Percentiles rank a stretch among this genome's conserved stretches.
These are phyloP conservation scores for Prunus fruticosa DNA, from an alignment of 306 rosid species.

Conservation along the genomic window DNA sequence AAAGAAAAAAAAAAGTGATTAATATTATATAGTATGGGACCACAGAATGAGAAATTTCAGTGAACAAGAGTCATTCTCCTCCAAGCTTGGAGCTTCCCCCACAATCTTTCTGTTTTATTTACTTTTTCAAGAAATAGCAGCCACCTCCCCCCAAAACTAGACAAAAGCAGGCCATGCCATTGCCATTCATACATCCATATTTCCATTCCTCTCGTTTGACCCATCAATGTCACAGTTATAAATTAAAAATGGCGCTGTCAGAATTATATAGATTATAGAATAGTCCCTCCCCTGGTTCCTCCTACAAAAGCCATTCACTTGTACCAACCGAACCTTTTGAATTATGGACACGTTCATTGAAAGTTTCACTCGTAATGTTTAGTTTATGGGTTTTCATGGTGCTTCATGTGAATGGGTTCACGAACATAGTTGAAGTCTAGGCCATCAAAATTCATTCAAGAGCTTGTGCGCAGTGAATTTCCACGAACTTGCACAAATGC, in stretches of 20 bases:
- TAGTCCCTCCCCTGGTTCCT: background rate
- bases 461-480: background rate
- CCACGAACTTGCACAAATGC: too few species aligned
- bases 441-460: background rate
- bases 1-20: background rate
- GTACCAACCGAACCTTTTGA: background rate
- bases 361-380: background rate
- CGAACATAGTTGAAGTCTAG: conserved; percentile 4
- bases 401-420: conserved; percentile 8
- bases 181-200: background rate
- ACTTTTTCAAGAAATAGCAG: conserved; percentile 10
- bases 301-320: background rate
- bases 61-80: conserved; percentile 6
- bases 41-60: background rate
- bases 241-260: background rate
- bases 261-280: too few species aligned
- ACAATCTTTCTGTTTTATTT: background rate
- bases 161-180: conserved; percentile 32
- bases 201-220: conserved; percentile 2
- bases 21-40: background rate
- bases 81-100: conserved; percentile 41
- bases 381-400: background rate
- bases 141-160: conserved; percentile 39
- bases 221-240: conserved; percentile 21
- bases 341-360: background rate